Evolutionary conservation across 2,329 filamentous ascomycete species (phyloP).

Genomic region (Fusarium nematophilum): DNA sequence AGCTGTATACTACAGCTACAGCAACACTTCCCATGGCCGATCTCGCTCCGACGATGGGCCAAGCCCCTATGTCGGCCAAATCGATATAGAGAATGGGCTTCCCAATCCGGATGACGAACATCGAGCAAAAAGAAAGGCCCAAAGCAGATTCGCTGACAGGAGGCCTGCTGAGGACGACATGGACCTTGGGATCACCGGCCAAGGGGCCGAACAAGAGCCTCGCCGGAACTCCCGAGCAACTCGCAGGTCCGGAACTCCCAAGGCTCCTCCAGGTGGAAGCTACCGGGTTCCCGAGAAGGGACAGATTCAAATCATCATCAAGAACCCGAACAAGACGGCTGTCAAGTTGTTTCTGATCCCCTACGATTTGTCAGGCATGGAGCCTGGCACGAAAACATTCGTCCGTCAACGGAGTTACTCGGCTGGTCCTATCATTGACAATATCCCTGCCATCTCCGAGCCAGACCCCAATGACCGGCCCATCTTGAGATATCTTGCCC

Average conservation of each 20-base stretch:
- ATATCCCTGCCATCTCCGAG: constrained; percentile 53
- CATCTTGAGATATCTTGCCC: constrained; percentile 87
- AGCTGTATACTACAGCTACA: constrained; percentile 96
- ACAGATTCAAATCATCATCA: constrained; percentile 95
- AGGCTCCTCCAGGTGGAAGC: constrained; percentile 82
- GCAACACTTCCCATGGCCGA: constrained; percentile 71
- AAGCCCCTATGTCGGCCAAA: constrained; percentile 93
- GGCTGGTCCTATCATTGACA: constrained; percentile 84
- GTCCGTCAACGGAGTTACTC: constrained; percentile 95
- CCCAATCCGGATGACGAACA: constrained; percentile 61
- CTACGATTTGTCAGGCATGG: constrained; percentile 93
- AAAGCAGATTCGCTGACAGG: constrained; percentile 56
- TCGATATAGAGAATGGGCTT: constrained; percentile 88
- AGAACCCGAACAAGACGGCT: constrained; percentile 98
- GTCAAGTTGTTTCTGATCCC: constrained; percentile 96
- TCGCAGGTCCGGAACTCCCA: constrained; percentile 63
- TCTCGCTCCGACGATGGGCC: constrained; percentile 83
- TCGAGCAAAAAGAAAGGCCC: constrained; percentile 60
- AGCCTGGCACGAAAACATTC: constrained; percentile 93
- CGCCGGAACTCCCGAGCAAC: constrained; percentile 56
- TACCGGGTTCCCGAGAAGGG: constrained; percentile 95
- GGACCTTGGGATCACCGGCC: constrained; percentile 33
- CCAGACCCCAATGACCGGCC: constrained; percentile 64
- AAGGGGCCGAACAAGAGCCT: constrained; percentile 21
- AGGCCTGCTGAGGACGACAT: constrained; percentile 43